Conservation (phyloP, 2,329 filamentous ascomycete genomes). For the Aspergillus aculeatinus region DNA sequence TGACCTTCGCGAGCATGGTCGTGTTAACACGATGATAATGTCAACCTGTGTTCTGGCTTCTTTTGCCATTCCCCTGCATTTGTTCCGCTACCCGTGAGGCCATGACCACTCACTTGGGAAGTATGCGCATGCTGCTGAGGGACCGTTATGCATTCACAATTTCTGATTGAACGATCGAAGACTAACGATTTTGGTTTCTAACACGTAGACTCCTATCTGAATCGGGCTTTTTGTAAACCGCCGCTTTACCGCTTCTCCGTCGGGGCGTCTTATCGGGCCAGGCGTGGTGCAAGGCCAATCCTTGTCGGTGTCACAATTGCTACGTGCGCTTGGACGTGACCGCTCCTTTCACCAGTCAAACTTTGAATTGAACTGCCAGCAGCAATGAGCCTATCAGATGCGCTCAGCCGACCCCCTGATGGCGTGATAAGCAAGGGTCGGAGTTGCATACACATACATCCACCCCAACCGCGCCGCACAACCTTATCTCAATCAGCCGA, state of each 20-base stretch:
- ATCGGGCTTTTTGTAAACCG: slow-evolving; percentile 48
- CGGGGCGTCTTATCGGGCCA: slow-evolving; percentile 7
- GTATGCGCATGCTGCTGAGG: slow-evolving; percentile 29
- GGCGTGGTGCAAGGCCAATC: slow-evolving; percentile 10
- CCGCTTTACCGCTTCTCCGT: slow-evolving; percentile 10
- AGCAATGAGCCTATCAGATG: slow-evolving; percentile 2
- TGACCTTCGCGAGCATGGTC: slow-evolving; percentile 35
- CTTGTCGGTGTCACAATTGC: slow-evolving; percentile 15
- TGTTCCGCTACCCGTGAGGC: slow-evolving; percentile 5
- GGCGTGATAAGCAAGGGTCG: not conserved
- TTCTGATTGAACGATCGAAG: slow-evolving; percentile 23
- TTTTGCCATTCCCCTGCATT: slow-evolving; percentile 11
- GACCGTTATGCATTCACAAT: slow-evolving; percentile 11
- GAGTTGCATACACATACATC: not conserved
- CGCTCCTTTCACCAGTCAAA: slow-evolving; percentile 6
- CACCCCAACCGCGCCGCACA: slow-evolving; percentile 2
- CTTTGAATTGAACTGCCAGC: not conserved
- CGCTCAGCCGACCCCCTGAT: not conserved
- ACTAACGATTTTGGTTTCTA: slow-evolving; percentile 35
- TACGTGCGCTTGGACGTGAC: slow-evolving; percentile 8
- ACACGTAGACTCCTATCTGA: slow-evolving; percentile 48
- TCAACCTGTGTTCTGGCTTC: slow-evolving; percentile 12
- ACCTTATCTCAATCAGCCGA: not conserved
- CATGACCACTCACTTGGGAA: slow-evolving; percentile 23
- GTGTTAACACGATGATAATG: slow-evolving; percentile 32